Evolutionary conservation across 805 yeast species (phyloP).

Genomic region (Yamadazyma endophytica): DNA sequence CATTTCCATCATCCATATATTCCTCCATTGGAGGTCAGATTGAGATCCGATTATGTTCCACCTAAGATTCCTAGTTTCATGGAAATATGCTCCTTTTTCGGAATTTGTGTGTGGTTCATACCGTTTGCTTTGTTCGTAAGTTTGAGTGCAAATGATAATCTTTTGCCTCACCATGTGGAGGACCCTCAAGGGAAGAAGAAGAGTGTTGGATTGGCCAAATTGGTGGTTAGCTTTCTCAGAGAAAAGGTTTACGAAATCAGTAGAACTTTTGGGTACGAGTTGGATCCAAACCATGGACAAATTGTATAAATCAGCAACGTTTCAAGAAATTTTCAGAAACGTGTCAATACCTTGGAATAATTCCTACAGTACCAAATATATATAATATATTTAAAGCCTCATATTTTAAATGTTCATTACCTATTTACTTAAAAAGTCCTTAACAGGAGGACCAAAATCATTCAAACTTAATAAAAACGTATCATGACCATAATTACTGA

Average conservation of each 20-base stretch:
- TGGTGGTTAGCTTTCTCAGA: constrained; percentile 51
- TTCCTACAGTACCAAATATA: too few relatives aligned
- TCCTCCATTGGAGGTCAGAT: constrained; percentile 62
- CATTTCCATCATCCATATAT: constrained; percentile 70
- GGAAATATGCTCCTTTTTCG: constrained; percentile 94
- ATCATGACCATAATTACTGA: constrained; percentile 87
- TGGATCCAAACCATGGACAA: constrained; percentile 54
- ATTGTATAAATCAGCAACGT: constrained; percentile 33
- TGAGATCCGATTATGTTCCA: constrained; percentile 54
- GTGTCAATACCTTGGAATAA: constrained; percentile 1
- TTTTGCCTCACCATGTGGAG: constrained; percentile 58
- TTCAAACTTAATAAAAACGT: constrained; percentile 78
- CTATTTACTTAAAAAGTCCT: constrained; percentile 59
- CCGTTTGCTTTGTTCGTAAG: constrained; percentile 92
- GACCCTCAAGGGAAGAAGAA: constrained; percentile 22
- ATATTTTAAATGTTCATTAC: background rate
- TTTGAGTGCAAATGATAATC: constrained; percentile 85
- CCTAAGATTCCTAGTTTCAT: constrained; percentile 76
- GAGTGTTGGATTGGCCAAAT: constrained; percentile 62
- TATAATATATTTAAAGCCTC: too few relatives aligned
- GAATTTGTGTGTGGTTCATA: constrained; percentile 87
- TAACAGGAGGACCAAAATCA: constrained; percentile 75
- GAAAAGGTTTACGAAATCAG: constrained; percentile 42
- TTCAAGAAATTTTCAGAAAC: constrained; percentile 3
- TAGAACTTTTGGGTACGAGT: constrained; percentile 61